These are phyloP conservation scores for Penicillium dipodomyicola DNA, from an alignment of 495 filamentous ascomycete genomes.

Conservation along the genomic window DNA sequence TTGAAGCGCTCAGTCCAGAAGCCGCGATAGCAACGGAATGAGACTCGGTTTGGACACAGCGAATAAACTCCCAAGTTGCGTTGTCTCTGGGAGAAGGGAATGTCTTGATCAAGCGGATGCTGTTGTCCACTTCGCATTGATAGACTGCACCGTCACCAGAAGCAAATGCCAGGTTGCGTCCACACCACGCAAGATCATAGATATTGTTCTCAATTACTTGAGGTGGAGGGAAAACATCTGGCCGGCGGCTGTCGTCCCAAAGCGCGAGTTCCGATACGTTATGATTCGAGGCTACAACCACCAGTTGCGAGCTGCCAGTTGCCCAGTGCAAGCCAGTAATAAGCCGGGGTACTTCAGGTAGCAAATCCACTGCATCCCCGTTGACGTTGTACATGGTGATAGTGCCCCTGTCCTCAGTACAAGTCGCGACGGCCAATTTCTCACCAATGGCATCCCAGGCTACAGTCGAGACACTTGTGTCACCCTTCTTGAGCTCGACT, in stretches of 20 bases:
- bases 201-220: constrained; percentile 40
- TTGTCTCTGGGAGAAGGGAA: constrained; percentile 31
- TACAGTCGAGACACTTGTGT: constrained; percentile 52
- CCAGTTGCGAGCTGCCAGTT: constrained; percentile 36
- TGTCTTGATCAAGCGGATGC: constrained; percentile 38
- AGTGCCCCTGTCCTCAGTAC: constrained; percentile 57
- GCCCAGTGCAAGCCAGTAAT: constrained; percentile 46
- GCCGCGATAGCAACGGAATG: constrained; percentile 39
- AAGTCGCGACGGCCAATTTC: constrained; percentile 67
- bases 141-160: constrained; percentile 42
- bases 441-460: constrained; percentile 69
- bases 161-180: constrained; percentile 36
- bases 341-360: constrained; percentile 48
- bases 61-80: constrained; percentile 41
- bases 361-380: constrained; percentile 52
- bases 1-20: constrained; percentile 24
- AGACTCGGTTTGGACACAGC: constrained; percentile 27
- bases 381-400: constrained; percentile 66
- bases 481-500: constrained; percentile 34
- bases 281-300: constrained; percentile 45
- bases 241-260: constrained; percentile 45
- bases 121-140: constrained; percentile 43
- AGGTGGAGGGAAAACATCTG: constrained; percentile 43
- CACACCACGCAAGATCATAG: constrained; percentile 41
- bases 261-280: constrained; percentile 43